phyloP scores from a whole-genome alignment of 768 basidiomycete genomes.

The Lactifluus subvellereus region DNA sequence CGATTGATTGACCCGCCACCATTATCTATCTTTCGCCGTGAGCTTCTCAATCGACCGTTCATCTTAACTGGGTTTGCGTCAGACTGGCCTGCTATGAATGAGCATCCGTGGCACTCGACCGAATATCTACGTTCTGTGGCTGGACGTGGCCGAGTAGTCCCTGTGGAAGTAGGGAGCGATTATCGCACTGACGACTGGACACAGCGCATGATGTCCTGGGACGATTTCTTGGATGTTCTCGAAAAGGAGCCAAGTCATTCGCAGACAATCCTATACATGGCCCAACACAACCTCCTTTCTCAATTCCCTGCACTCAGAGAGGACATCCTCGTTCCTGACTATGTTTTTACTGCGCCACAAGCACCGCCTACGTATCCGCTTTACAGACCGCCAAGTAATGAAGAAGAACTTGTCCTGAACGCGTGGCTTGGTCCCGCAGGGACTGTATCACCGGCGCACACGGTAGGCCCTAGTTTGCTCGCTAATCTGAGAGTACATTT shows the following conservation, averaged over 20 bases:
- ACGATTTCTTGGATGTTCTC: slow-evolving; percentile 57
- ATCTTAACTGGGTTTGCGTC: slow-evolving; percentile 56
- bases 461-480: slow-evolving; percentile 43
- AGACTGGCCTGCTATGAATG: slow-evolving; percentile 74
- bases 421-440: slow-evolving; percentile 78
- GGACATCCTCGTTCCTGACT: slow-evolving; percentile 85
- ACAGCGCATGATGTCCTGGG: slow-evolving; percentile 74
- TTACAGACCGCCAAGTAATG: slow-evolving; percentile 62
- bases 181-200: slow-evolving; percentile 80
- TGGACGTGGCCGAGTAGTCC: slow-evolving; percentile 80
- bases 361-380: slow-evolving; percentile 38
- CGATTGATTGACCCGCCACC: slow-evolving; percentile 48
- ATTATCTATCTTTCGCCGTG: slow-evolving; percentile 46
- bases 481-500: slow-evolving; percentile 3
- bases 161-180: slow-evolving; percentile 83
- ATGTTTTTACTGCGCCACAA: slow-evolving; percentile 63
- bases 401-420: slow-evolving; percentile 63
- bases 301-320: slow-evolving; percentile 76
- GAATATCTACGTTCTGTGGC: slow-evolving; percentile 64
- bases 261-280: slow-evolving; percentile 61
- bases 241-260: slow-evolving; percentile 23
- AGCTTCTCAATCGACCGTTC: slow-evolving; percentile 49
- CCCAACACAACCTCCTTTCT: slow-evolving; percentile 78
- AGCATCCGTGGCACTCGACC: slow-evolving; percentile 63
- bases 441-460: slow-evolving; percentile 87